A percentile compares a stretch with the other conserved stretches of the same genome.
Evolutionary conservation across 192 early-diverging fungal genomes (phyloP).

Genomic region (Coemansia sp.): DNA sequence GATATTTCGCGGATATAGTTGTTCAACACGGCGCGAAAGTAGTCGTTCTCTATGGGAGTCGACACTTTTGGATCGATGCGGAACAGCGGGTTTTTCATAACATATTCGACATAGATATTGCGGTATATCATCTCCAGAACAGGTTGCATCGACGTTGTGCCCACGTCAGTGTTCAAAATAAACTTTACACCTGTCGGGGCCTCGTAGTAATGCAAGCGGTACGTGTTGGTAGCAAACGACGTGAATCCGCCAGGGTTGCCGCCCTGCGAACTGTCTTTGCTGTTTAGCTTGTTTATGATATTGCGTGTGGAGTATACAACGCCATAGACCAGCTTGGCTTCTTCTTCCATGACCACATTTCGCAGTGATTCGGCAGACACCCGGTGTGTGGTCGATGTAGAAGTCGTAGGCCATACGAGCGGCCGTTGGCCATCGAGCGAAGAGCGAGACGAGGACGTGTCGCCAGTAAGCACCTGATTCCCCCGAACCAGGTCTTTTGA

Average conservation of each 20-base stretch:
- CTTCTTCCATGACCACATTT: slow-evolving; percentile 62
- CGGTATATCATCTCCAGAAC: slow-evolving; percentile 79
- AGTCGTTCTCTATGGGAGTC: slow-evolving; percentile 52
- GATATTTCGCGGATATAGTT: slow-evolving; percentile 48
- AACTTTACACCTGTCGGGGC: slow-evolving; percentile 85
- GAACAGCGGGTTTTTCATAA: slow-evolving; percentile 84
- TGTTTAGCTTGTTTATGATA: slow-evolving; percentile 77
- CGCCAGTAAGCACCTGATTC: slow-evolving; percentile 7
- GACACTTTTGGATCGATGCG: slow-evolving; percentile 47
- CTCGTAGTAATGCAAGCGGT: slow-evolving; percentile 90
- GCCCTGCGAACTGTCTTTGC: slow-evolving; percentile 32
- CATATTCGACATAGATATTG: slow-evolving; percentile 90
- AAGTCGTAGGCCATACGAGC: slow-evolving; percentile 30
- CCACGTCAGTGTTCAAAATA: slow-evolving; percentile 79
- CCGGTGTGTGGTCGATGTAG: slow-evolving; percentile 16
- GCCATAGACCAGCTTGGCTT: slow-evolving; percentile 94
- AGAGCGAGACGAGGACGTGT: slow-evolving; percentile 11
- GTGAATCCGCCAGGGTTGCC: slow-evolving; percentile 47
- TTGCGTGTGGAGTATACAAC: slow-evolving; percentile 89
- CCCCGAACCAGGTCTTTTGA: slow-evolving; percentile 14
- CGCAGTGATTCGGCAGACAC: slow-evolving; percentile 13
- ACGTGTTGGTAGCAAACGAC: slow-evolving; percentile 73
- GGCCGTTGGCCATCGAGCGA: slow-evolving; percentile 22
- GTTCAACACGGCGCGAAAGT: slow-evolving; percentile 48
- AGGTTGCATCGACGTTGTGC: slow-evolving; percentile 61